Conservation (phyloP, 768 basidiomycete genomes). For the Tylopilus intermedius region DNA sequence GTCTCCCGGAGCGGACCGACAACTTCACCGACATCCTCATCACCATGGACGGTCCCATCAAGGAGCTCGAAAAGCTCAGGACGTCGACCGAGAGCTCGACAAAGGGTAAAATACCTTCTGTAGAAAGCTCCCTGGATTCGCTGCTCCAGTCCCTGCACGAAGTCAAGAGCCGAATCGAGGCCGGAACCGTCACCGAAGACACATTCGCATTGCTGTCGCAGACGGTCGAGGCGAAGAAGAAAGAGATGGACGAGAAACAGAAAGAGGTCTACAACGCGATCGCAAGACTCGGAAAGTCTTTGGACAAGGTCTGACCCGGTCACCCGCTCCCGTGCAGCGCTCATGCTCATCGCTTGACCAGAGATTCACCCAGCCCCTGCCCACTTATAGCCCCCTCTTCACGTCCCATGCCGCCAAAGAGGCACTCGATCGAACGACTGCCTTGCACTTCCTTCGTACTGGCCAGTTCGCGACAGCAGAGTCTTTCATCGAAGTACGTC, state of each 20-base stretch:
- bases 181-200: slow-evolving; percentile 45
- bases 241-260: slow-evolving; percentile 80
- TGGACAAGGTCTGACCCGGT: slow-evolving; percentile 74
- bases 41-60: slow-evolving; percentile 67
- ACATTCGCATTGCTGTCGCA: slow-evolving; percentile 48
- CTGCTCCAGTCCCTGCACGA: slow-evolving; percentile 55
- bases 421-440: slow-evolving; percentile 67
- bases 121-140: slow-evolving; percentile 58
- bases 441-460: slow-evolving; percentile 72
- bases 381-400: slow-evolving; percentile 65
- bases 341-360: slow-evolving; percentile 26
- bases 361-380: slow-evolving; percentile 58
- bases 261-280: slow-evolving; percentile 83
- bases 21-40: background rate
- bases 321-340: background rate
- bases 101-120: slow-evolving; percentile 51
- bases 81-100: slow-evolving; percentile 44
- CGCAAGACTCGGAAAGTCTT: slow-evolving; percentile 71
- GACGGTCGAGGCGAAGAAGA: slow-evolving; percentile 67
- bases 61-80: slow-evolving; percentile 77
- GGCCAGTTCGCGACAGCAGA: slow-evolving; percentile 77
- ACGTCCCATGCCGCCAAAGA: slow-evolving; percentile 51
- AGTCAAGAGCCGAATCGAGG: slow-evolving; percentile 49
- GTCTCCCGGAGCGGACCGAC: background rate
- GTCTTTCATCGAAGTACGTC: slow-evolving; percentile 63